Evolutionary conservation across 2,329 filamentous ascomycete species (phyloP), one percentile per base, ranked within the genome.

Genomic region (Microsporum ferrugineum): DNA sequence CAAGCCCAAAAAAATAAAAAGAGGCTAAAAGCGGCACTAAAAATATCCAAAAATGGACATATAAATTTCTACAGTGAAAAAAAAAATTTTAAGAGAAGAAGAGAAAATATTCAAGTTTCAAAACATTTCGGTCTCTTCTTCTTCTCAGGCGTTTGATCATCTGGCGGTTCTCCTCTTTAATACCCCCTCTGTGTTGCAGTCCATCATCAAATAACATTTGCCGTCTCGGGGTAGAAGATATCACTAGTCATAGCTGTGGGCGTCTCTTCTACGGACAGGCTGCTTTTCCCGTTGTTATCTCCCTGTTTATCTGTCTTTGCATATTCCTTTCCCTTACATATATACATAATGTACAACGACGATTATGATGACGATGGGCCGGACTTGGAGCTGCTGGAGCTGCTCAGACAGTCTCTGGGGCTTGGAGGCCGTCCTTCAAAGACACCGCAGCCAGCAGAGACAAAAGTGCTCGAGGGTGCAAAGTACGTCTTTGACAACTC

Each of bases 401-500:
- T 96, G 23, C 82, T 97, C 12, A 87, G 91, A 59, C 85, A 94
- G 72, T 89, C 91, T 64, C 80, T 95, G 23, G 83, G 83, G 51
- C 75, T 87, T 59, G 83, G 84, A 60, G 82, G 82, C 61, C 76
- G 79, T 23, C 73, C 77, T 31, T 70, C 83, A 59, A 73, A 80
- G 55, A 75, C 82, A 23, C 81, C 72, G 3, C 51, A 29, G 31
- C 51, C 33, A 31, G 82, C 88, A 23, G 88, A 92, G 68, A 95
- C 89, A 4, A 88, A 86, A 58, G 91, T 97, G 45, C 82, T 97
- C 3, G 80, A 89, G 65, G 83, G 85, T 64, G 91, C 91, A 51
- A 86, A 95, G 74, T 89, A 87, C 75, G 86, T 97, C 69, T 95
- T 88, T 76, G 85, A 96, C 77, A 94, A 96, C 75, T 84, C 89